Base-by-base conservation (phyloP, 768 basidiomycete species). In the Rhodocollybia butyracea region DNA sequence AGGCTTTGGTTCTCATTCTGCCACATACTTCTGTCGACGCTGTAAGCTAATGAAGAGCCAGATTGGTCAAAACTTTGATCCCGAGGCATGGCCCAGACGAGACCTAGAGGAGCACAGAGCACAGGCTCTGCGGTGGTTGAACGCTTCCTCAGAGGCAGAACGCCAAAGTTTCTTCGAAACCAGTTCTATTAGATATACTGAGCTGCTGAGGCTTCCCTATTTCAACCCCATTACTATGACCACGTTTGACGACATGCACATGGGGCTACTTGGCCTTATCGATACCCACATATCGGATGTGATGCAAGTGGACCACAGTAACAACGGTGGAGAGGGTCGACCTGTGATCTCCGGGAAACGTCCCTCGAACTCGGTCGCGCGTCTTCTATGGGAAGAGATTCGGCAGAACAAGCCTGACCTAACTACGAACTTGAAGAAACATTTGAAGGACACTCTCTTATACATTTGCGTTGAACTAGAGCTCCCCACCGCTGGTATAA, bases 171-270 rank as follows among this genome's bases (percentile, higher is more conserved):
- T 62, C 5, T 61, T 60, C 46, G 57, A 66, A 8, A 38, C 46
- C 26, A 59, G 56, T 30, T 69, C 71, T 0, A 45, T 73, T 1
- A 48, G 66, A 0, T 76, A 64, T 62, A 66, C 68, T 0, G 60
- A 65, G 12, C 52, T 74, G 0, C 59, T 69, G 17, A 42, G 58
- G 4, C 63, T 77, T 5, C 68, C 70, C 0, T 75, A 76, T 59
- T 75, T 69, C 65, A 59, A 73, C 36, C 66, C 66, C 8, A 64
- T 63, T 4, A 41, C 21, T 1, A 68, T 63, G 32, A 41, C 64
- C 1, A 63, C 69, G 0, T 60, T 73, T n/a, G 73, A 77, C 36
- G 54, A 65, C n/a, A n/a, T n/a, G n/a, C n/a, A n/a, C n/a, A n/a
- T n/a, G n/a, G n/a, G n/a, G n/a, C n/a, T n/a, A n/a, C 1, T 75